Base-by-base conservation (phyloP, 192 early-diverging fungal species). In the Entophlyctis helioformis region DNA sequence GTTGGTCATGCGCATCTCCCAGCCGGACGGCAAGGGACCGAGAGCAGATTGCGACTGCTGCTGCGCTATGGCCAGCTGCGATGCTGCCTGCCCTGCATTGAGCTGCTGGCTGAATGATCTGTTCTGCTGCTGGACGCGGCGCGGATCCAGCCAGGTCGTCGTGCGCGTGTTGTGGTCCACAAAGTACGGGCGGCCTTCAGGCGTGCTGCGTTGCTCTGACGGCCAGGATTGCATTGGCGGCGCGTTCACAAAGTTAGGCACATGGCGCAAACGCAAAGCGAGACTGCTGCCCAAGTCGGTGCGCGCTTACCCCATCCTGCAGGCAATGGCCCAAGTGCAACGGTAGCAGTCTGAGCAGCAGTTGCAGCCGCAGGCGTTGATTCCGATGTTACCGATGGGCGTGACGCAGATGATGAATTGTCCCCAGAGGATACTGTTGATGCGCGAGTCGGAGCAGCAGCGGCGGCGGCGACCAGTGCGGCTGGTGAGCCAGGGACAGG, bases 91-190 rank as follows among this genome's bases (percentile, higher is more conserved):
- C 42, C 83, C 87, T 24, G 59, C 55, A 6, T 72, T 70, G 22
- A 82, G 65, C 58, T 85, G 78, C 53, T 71, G 67, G 13, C n/a
- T n/a, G n/a, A n/a, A n/a, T n/a, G n/a, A n/a, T 64, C 49, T 54
- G 66, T 44, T 69, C 62, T 40, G 71, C 56, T 51, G 78, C 41
- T 77, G 71, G 36, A 71, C 42, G 6, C 63, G 50, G 20, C 75
- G 53, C 15, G 75, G 75, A 74, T 79, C 95, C 52, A 91, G 78
- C 95, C 95, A 98, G 4, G 95, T 94, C 2, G 95, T 96, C 0
- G 84, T 92, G 46, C 91, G 87, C 22, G 89, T 95, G 59, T 96
- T 93, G 68, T 98, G 95, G 62, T 98, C 91, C 12, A 98, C 91
- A 80, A 94, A 98, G 67, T 96, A 98, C 16, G 94, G 80, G 9